Base-by-base conservation (phyloP, 1,139 yeast species). In the Ashbya aceris region DNA sequence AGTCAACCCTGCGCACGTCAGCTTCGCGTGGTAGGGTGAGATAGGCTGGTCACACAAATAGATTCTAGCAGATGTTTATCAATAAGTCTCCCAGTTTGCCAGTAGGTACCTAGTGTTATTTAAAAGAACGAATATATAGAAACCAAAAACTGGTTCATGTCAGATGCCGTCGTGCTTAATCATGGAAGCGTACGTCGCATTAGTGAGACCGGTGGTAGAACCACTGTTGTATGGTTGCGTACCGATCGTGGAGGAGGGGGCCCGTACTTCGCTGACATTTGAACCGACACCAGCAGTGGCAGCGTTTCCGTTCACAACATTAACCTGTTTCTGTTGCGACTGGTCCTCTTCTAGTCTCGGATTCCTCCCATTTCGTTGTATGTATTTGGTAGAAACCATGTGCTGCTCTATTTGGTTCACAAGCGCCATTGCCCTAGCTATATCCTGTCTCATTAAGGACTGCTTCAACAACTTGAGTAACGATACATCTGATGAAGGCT, bases 331-430 rank as follows among this genome's bases (percentile, higher is more conserved):
- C 11, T 29, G 31, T 29, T 32, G 17, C 7, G n/a, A 11, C n/a
- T 32, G 35, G 17, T 13, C 35, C 12, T 32, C 35, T 32, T 32
- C 35, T n/a, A 20, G n/a, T 29, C 51, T 40, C 8, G 59, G 58
- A 34, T 53, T 49, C 14, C 40, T 39, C 28, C 61, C 60, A n/a
- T 49, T 48, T 17, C 61, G 45, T 40, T 53, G 54, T 29, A 49
- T 49, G 36, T 53, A 49, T 17, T 42, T 44, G 2, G 60, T 54
- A 17, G 48, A 45, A 30, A 44, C 40, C 9, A 54, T 36, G 10
- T 52, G 40, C 36, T 51, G 54, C 38, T 55, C 54, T 33, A 53
- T 47, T 38, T 50, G 55, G 29, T 48, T 45, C 27, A 54, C 33
- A 11, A 55, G 35, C 8, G 50, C 46, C 35, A 55, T 30, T 4